These are phyloP conservation scores for Simplicillium aogashimaense DNA, from an alignment of 2,329 filamentous ascomycete species.

Conservation along the genomic window DNA sequence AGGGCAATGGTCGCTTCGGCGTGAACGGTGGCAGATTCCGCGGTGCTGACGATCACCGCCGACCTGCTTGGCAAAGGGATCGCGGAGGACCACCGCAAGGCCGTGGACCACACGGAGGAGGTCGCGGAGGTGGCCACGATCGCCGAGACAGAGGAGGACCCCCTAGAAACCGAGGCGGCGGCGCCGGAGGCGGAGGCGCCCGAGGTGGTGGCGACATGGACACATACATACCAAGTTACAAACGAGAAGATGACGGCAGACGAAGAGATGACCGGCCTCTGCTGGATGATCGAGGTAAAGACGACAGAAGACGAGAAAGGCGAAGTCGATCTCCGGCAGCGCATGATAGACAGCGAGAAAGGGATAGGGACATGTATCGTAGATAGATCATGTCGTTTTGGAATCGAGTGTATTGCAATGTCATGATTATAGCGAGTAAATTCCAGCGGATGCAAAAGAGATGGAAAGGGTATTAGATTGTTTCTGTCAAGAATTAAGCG, in stretches of 20 bases:
- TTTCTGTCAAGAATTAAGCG: neutral
- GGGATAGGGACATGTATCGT: slow-evolving; percentile 14
- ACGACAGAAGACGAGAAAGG: slow-evolving; percentile 21
- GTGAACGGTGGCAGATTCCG: slow-evolving; percentile 35
- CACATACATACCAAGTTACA: slow-evolving; percentile 40
- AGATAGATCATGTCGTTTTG: neutral
- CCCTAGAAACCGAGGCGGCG: slow-evolving; percentile 22
- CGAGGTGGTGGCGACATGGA: slow-evolving; percentile 24
- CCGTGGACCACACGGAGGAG: slow-evolving; percentile 14
- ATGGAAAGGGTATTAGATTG: neutral
- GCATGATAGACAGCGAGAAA: slow-evolving; percentile 14
- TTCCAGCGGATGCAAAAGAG: neutral
- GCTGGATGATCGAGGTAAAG: slow-evolving; percentile 16
- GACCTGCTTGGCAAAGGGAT: slow-evolving; percentile 47
- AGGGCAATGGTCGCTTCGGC: slow-evolving; percentile 29
- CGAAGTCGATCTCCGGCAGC: slow-evolving; percentile 7
- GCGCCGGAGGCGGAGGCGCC: slow-evolving; percentile 15
- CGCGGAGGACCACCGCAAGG: slow-evolving; percentile 31
- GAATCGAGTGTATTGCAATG: neutral
- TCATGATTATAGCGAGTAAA: neutral
- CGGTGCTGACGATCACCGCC: slow-evolving; percentile 30
- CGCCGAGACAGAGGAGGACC: slow-evolving; percentile 24
- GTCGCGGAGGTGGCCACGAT: slow-evolving; percentile 32
- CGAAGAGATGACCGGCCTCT: slow-evolving; percentile 17
- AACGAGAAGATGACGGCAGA: slow-evolving; percentile 20